These are phyloP conservation scores for Porphyrellus cyaneotinctus DNA, from an alignment of 768 basidiomycete genomes.

Conservation along the genomic window DNA sequence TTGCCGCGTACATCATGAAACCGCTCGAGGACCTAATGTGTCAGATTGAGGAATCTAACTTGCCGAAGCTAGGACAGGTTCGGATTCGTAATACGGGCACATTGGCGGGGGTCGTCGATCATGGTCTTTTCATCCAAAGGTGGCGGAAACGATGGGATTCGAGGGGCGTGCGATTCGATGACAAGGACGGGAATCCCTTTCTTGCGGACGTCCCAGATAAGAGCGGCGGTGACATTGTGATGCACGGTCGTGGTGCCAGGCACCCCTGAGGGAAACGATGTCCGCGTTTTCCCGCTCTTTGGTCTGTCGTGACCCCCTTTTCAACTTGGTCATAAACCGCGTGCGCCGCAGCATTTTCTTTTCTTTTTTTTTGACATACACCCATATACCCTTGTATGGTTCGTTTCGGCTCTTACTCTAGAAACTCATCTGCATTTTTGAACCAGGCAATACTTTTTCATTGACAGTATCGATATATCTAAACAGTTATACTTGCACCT, in stretches of 20 bases:
- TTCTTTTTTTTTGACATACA: background rate
- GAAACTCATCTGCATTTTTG: background rate
- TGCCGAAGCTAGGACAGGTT: conserved; percentile 35
- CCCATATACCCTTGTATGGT: background rate
- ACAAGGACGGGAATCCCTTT: conserved; percentile 29
- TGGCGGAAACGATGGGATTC: conserved; percentile 30
- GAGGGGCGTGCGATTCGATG: conserved; percentile 30
- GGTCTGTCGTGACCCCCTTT: no score
- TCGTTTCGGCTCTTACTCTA: background rate
- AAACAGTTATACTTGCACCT: no score
- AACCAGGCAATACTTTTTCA: background rate
- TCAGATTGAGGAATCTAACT: conserved; percentile 33
- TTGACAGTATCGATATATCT: background rate
- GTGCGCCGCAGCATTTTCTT: background rate
- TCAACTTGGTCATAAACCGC: no score
- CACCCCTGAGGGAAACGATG: background rate
- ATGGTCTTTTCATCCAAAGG: conserved; percentile 23
- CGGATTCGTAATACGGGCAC: conserved; percentile 40
- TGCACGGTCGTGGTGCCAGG: background rate
- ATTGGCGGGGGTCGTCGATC: conserved; percentile 31
- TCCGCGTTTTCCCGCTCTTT: background rate
- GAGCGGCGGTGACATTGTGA: background rate
- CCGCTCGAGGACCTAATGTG: conserved; percentile 39
- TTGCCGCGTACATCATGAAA: conserved; percentile 37
- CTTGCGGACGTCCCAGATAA: background rate